These are phyloP conservation scores for Debaryomyces castellii DNA, from an alignment of 805 yeast species.

Conservation along the genomic window DNA sequence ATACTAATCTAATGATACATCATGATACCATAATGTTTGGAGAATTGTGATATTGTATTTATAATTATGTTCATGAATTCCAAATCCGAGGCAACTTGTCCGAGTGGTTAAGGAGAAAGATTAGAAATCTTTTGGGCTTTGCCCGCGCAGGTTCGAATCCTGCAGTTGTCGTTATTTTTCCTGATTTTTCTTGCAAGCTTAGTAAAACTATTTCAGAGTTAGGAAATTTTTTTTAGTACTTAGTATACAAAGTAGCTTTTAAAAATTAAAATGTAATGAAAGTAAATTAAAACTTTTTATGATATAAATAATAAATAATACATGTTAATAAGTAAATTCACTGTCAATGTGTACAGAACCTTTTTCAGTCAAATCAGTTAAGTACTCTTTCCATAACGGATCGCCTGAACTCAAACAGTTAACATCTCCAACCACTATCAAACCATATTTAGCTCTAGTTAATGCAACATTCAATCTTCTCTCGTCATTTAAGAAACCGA, in stretches of 20 bases:
- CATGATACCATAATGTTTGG: too few relatives aligned
- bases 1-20: too few relatives aligned
- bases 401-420: constrained; percentile 48
- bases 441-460: constrained; percentile 83
- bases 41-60: too few relatives aligned
- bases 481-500: constrained; percentile 84
- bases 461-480: constrained; percentile 87
- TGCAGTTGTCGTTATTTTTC: constrained; percentile 55
- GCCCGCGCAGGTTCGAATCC: constrained; percentile 69
- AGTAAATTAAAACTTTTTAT: too few relatives aligned
- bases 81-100: constrained; percentile 39
- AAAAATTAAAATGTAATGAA: not conserved
- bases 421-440: constrained; percentile 46
- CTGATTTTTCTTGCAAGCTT: too few relatives aligned
- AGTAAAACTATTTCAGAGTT: too few relatives aligned
- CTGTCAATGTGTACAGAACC: constrained; percentile 23
- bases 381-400: constrained; percentile 50
- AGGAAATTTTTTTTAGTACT: too few relatives aligned
- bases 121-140: constrained; percentile 51
- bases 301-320: not conserved
- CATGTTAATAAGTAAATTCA: constrained; percentile 8
- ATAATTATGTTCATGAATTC: too few relatives aligned
- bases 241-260: not conserved
- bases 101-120: constrained; percentile 43
- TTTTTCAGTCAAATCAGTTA: constrained; percentile 37